These are phyloP conservation scores for Wallacemonas sp. DNA, from an alignment of 208 protist genomes.

Conservation along the genomic window DNA sequence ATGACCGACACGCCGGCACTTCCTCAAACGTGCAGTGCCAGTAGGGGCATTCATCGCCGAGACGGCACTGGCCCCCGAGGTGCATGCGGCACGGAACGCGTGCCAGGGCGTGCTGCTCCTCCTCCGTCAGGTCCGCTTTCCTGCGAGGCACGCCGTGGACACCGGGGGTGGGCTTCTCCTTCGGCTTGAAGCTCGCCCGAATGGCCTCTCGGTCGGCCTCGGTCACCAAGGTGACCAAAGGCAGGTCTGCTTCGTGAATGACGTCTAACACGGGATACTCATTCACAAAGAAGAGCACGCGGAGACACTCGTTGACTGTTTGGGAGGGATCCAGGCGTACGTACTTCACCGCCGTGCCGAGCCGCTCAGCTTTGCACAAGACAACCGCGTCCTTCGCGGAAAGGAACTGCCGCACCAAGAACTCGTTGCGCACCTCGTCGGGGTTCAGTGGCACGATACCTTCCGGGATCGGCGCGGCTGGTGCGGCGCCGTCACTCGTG, in stretches of 20 bases:
- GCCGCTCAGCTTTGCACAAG: slow-evolving; percentile 62
- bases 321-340: slow-evolving; percentile 50
- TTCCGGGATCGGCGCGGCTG: slow-evolving; percentile 8
- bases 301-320: slow-evolving; percentile 76
- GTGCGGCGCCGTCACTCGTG: not conserved
- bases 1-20: slow-evolving; percentile 61
- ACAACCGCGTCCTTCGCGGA: slow-evolving; percentile 33
- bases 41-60: slow-evolving; percentile 63
- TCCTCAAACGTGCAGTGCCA: slow-evolving; percentile 71
- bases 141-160: slow-evolving; percentile 19
- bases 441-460: slow-evolving; percentile 22
- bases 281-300: slow-evolving; percentile 81
- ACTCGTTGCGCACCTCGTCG: slow-evolving; percentile 14
- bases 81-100: slow-evolving; percentile 72
- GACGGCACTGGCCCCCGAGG: slow-evolving; percentile 44
- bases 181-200: slow-evolving; percentile 58
- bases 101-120: slow-evolving; percentile 40
- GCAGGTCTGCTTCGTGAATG: slow-evolving; percentile 34
- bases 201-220: slow-evolving; percentile 70
- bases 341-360: slow-evolving; percentile 56
- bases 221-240: slow-evolving; percentile 53
- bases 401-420: slow-evolving; percentile 34
- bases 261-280: slow-evolving; percentile 86
- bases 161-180: slow-evolving; percentile 19
- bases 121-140: slow-evolving; percentile 39